phyloP scores from a whole-genome alignment of 352 stramenopile species.

The Phytophthora tentaculata region DNA sequence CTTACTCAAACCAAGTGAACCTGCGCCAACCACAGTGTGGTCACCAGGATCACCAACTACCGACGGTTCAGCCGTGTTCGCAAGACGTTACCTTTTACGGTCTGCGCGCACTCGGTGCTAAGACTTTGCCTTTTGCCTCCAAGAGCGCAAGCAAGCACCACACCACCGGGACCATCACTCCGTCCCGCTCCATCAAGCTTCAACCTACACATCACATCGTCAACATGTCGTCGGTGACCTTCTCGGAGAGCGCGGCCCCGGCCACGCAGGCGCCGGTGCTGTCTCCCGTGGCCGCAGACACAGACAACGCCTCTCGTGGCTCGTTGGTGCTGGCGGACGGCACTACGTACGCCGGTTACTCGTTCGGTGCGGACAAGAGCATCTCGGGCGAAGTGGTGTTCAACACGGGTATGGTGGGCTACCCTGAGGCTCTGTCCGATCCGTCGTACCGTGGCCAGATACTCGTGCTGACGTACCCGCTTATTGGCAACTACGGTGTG shows the following conservation, averaged over 20 bases:
- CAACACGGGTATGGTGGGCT: slow-evolving; percentile 99
- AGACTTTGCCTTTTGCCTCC: slow-evolving; percentile 55
- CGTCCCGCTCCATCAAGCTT: slow-evolving; percentile 4
- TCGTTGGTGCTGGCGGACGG: slow-evolving; percentile 88
- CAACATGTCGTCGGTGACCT: slow-evolving; percentile 47
- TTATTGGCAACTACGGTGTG: slow-evolving; percentile 99
- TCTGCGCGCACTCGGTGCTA: slow-evolving; percentile 10
- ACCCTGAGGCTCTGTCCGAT: slow-evolving; percentile 98
- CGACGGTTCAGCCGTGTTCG: slow-evolving; percentile 32
- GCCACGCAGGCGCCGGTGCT: slow-evolving; percentile 29
- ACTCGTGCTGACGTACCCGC: slow-evolving; percentile 96
- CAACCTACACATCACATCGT: slow-evolving; percentile 10
- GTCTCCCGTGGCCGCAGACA: slow-evolving; percentile 50
- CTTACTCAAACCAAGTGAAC: slow-evolving; percentile 34
- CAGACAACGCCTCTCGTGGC: slow-evolving; percentile 52
- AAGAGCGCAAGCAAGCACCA: slow-evolving; percentile 40
- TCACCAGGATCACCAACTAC: slow-evolving; percentile 1
- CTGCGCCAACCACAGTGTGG: slow-evolving; percentile 3
- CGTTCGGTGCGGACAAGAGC: slow-evolving; percentile 92
- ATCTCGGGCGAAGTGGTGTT: slow-evolving; percentile 98
- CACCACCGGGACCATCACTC: slow-evolving; percentile 10
- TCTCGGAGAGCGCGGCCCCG: slow-evolving; percentile 27
- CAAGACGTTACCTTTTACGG: not conserved
- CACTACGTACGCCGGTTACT: slow-evolving; percentile 80
- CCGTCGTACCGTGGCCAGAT: slow-evolving; percentile 98